A percentile compares a stretch with the other conserved stretches of the same genome.
Evolutionary conservation across 1,139 yeast genomes (phyloP).

Genomic region (Pichia kudriavzevii): DNA sequence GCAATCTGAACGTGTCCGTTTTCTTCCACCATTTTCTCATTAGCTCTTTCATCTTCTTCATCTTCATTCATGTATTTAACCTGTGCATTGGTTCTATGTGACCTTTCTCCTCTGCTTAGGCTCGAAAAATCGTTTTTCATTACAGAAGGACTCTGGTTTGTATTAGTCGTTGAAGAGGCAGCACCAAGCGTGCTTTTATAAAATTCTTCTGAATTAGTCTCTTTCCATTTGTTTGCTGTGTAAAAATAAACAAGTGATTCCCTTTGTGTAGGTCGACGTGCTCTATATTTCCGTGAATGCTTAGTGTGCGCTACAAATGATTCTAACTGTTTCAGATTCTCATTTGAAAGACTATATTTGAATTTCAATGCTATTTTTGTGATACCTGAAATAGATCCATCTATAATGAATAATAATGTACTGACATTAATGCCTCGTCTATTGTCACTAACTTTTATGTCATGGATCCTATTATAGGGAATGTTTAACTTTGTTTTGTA

Average conservation of each 20-base stretch:
- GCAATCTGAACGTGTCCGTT: slow-evolving; percentile 12
- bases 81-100: slow-evolving; percentile 3
- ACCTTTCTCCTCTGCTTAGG: slow-evolving; percentile 9
- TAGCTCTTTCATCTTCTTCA: slow-evolving; percentile 8
- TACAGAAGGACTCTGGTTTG: no score
- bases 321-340: neutral
- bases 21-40: slow-evolving; percentile 13
- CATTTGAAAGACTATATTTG: neutral
- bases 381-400: neutral
- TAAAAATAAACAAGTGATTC: no score
- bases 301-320: neutral
- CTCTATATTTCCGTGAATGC: no score
- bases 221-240: neutral
- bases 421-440: no score
- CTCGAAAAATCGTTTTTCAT: slow-evolving; percentile 11
- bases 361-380: slow-evolving; percentile 1
- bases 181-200: no score
- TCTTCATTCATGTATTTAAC: slow-evolving; percentile 14
- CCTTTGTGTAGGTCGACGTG: no score
- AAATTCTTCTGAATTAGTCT: slow-evolving; percentile 2
- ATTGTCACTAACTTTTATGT: no score
- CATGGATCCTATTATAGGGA: no score
- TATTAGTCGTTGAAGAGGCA: neutral
- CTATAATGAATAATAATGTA: no score
- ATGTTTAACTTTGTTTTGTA: no score